These are phyloP conservation scores for Luvunga scandens DNA, from an alignment of 345 rosid species.

Conservation along the genomic window DNA sequence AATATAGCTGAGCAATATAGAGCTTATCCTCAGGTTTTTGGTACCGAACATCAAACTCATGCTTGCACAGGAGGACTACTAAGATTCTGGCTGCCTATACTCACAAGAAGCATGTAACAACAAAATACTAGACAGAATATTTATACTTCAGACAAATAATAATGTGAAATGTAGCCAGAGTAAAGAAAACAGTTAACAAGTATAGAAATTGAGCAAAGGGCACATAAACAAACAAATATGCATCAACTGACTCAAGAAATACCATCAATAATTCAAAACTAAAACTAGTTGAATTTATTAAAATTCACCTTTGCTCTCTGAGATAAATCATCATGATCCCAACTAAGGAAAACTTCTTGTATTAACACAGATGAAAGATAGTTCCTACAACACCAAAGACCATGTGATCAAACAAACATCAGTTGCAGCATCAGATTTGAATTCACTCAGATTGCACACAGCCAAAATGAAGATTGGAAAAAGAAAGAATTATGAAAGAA, in stretches of 20 bases:
- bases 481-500: neutral
- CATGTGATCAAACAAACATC: constrained; percentile 25
- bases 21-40: constrained; percentile 99
- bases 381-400: constrained; percentile 67
- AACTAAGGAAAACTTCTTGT: constrained; percentile 93
- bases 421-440: constrained; percentile 1
- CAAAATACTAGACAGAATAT: constrained; percentile 10
- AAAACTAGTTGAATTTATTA: neutral
- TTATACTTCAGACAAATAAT: constrained; percentile 17
- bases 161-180: neutral
- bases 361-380: constrained; percentile 91
- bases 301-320: constrained; percentile 81
- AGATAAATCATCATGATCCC: constrained; percentile 97
- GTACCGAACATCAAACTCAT: constrained; percentile 95
- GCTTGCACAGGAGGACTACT: constrained; percentile 91
- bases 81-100: constrained; percentile 91
- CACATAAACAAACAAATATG: neutral
- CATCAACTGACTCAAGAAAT: neutral
- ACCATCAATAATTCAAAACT: constrained; percentile 7
- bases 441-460: neutral
- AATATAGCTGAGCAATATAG: constrained; percentile 89
- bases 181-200: neutral
- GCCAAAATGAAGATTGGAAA: neutral
- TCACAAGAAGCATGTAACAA: constrained; percentile 24
- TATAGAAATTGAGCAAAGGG: neutral